Evolutionary conservation across 306 rosid species (phyloP).

Genomic region (Pyrus communis): DNA sequence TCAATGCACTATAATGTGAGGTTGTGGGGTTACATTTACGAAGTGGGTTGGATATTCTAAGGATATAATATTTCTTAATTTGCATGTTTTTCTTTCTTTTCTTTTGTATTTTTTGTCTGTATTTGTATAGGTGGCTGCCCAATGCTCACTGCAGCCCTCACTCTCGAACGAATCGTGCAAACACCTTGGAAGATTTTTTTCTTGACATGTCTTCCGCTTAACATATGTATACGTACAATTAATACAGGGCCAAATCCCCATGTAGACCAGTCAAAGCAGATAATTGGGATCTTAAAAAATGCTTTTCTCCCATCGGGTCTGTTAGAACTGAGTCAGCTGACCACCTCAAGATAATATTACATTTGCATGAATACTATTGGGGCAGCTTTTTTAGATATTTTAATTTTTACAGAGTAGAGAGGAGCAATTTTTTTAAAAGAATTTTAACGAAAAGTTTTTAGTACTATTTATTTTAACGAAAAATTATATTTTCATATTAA

Average conservation of each 20-base stretch:
- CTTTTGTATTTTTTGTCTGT: background rate
- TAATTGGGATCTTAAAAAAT: background rate
- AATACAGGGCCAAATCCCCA: background rate
- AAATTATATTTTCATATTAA: too few relatives aligned
- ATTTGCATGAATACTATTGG: background rate
- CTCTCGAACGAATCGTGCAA: background rate
- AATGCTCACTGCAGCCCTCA: background rate
- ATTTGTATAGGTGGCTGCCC: background rate
- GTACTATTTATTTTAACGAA: too few relatives aligned
- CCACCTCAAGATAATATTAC: background rate
- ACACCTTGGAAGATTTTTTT: background rate
- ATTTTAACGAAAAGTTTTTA: too few relatives aligned
- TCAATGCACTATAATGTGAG: too few relatives aligned
- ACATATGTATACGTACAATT: background rate
- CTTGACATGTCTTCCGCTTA: background rate
- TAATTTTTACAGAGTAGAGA: too few relatives aligned
- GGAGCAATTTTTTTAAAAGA: too few relatives aligned
- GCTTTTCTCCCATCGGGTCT: background rate
- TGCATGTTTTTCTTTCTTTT: background rate
- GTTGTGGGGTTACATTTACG: background rate
- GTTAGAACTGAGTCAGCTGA: background rate
- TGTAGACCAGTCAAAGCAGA: background rate
- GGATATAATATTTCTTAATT: background rate
- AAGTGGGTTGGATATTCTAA: background rate
- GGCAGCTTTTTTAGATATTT: background rate